Conservation (phyloP, 805 yeast genomes). For the Pichia phayaonensis region DNA sequence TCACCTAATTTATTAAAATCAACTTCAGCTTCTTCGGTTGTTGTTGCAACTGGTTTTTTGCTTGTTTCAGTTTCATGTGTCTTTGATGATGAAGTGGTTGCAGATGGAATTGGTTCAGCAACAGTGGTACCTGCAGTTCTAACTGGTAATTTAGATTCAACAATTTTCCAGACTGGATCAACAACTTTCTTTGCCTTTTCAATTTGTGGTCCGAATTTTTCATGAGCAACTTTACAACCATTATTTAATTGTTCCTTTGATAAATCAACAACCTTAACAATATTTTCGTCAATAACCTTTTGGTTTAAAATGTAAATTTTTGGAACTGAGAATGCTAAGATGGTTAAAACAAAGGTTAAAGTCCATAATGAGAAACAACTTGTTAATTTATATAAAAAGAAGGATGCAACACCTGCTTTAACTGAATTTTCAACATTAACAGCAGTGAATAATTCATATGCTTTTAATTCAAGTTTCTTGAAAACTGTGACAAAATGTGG, state of each 20-base stretch:
- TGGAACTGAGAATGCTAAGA: constrained; percentile 69
- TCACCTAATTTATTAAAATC: constrained; percentile 14
- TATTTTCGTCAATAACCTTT: constrained; percentile 65
- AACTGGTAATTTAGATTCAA: constrained; percentile 48
- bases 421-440: constrained; percentile 66
- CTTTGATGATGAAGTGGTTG: constrained; percentile 10
- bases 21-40: constrained; percentile 8
- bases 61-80: constrained; percentile 3
- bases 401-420: constrained; percentile 62
- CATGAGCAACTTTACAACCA: constrained; percentile 30
- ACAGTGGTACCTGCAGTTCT: constrained; percentile 72
- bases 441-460: constrained; percentile 55
- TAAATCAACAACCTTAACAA: constrained; percentile 36
- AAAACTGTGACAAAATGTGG: constrained; percentile 33
- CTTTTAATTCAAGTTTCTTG: constrained; percentile 43
- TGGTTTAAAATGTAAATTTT: constrained; percentile 65
- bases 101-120: constrained; percentile 10
- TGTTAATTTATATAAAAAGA: constrained; percentile 61
- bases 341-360: constrained; percentile 47
- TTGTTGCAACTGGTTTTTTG: constrained; percentile 4
- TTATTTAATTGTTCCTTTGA: constrained; percentile 47
- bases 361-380: constrained; percentile 70
- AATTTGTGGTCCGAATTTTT: constrained; percentile 48
- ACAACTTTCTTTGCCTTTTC: constrained; percentile 49
- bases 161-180: constrained; percentile 59